phyloP scores from a whole-genome alignment of 1,284 basidiomycete genomes.

The Naganishia liquefaciens region DNA sequence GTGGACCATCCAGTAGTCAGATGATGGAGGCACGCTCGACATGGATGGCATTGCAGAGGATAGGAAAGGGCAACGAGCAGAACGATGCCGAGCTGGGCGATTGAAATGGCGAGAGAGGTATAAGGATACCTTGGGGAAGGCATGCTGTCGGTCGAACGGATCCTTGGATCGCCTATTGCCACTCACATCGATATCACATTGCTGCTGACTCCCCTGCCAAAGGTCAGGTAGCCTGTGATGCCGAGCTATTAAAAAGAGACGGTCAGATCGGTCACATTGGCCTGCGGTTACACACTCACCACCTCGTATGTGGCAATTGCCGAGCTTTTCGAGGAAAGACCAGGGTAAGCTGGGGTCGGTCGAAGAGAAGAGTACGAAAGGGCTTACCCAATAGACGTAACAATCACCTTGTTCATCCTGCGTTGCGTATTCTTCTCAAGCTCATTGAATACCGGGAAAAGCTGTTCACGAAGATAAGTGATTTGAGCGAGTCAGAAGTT shows the following conservation, averaged over 20 bases:
- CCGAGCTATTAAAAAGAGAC: slow-evolving; percentile 36
- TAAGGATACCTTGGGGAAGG: slow-evolving; percentile 72
- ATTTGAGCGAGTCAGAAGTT: background rate
- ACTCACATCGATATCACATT: slow-evolving; percentile 83
- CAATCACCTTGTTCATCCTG: slow-evolving; percentile 84
- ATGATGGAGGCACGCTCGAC: slow-evolving; percentile 88
- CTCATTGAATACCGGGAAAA: slow-evolving; percentile 94
- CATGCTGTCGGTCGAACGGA: slow-evolving; percentile 34
- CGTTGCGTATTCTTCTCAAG: slow-evolving; percentile 74
- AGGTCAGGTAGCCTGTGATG: slow-evolving; percentile 90
- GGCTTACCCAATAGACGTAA: slow-evolving; percentile 70
- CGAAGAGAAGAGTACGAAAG: too few relatives aligned
- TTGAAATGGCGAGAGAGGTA: slow-evolving; percentile 86
- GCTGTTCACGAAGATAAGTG: slow-evolving; percentile 55
- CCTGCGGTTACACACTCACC: slow-evolving; percentile 35
- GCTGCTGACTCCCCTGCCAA: slow-evolving; percentile 83
- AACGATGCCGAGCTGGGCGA: slow-evolving; percentile 91
- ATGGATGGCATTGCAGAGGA: slow-evolving; percentile 90
- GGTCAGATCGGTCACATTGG: background rate
- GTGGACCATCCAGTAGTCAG: slow-evolving; percentile 56
- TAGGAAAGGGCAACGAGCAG: slow-evolving; percentile 87
- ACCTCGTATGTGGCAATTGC: slow-evolving; percentile 74
- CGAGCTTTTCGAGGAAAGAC: slow-evolving; percentile 42
- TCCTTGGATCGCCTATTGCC: background rate
- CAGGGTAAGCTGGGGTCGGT: background rate